phyloP scores from a whole-genome alignment of 345 rosid species.

The Sonneratia caseolaris region DNA sequence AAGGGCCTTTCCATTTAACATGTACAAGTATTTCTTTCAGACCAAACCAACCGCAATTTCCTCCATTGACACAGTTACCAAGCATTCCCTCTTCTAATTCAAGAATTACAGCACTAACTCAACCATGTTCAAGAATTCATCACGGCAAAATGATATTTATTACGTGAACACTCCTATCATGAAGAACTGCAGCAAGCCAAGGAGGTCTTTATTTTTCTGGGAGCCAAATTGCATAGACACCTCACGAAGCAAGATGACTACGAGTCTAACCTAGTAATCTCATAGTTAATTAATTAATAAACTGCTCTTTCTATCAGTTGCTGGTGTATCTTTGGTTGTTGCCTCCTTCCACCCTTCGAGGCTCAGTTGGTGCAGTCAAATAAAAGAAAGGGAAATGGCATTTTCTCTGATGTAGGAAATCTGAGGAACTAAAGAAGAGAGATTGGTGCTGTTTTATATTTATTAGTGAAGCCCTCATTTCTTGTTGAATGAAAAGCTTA shows the following conservation, averaged over 20 bases:
- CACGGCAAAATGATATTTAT: too few species aligned
- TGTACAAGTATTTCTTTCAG: too few species aligned
- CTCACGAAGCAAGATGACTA: background rate
- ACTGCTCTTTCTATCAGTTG: background rate
- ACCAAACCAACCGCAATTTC: too few species aligned
- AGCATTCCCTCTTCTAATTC: too few species aligned
- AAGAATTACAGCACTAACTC: too few species aligned
- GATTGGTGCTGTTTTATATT: background rate
- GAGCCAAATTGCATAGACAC: constrained; percentile 27
- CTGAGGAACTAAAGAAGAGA: background rate
- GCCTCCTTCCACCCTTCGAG: constrained; percentile 8
- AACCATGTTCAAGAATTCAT: too few species aligned
- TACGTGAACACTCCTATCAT: too few species aligned
- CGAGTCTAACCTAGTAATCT: background rate
- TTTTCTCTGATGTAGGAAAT: background rate
- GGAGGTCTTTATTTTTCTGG: constrained; percentile 56
- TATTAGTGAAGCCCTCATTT: background rate
- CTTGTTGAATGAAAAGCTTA: too few species aligned
- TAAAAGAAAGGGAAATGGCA: background rate
- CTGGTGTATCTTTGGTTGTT: constrained; percentile 1
- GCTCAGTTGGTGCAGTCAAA: constrained; percentile 21
- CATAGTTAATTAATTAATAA: background rate
- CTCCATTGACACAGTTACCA: too few species aligned
- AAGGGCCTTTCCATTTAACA: constrained; percentile 17
- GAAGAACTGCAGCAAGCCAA: constrained; percentile 43